Conservation (phyloP, 176 grass and related monocot species). For the Tillandsia leiboldiana region DNA sequence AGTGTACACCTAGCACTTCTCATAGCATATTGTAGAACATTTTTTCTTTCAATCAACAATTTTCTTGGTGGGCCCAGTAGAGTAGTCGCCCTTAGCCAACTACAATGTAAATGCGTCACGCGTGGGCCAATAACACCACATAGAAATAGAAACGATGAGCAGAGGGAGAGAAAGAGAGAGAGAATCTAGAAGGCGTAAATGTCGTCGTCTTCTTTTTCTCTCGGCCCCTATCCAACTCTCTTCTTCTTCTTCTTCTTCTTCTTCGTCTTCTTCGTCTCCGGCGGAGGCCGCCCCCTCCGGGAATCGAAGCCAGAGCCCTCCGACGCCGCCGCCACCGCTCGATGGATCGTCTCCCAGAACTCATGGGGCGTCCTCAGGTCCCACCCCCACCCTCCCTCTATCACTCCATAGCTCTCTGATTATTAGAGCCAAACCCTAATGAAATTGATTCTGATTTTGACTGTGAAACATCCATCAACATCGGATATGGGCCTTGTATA, state of each 20-base stretch:
- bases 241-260: conserved; percentile 16
- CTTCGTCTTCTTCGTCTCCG: conserved; percentile 10
- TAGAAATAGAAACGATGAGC: not conserved
- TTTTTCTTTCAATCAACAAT: too few relatives aligned
- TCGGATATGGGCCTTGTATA: too few relatives aligned
- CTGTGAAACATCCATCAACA: too few relatives aligned
- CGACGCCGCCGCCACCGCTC: conserved; percentile 52
- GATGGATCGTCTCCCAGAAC: conserved; percentile 76
- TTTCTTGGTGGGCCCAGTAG: too few relatives aligned
- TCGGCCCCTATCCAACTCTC: not conserved
- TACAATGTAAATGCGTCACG: too few relatives aligned
- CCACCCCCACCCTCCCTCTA: not conserved
- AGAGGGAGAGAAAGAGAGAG: not conserved
- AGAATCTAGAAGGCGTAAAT: not conserved
- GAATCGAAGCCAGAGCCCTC: conserved; percentile 45
- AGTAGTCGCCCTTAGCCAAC: too few relatives aligned
- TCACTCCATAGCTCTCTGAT: not conserved
- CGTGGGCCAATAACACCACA: too few relatives aligned
- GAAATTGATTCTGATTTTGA: not conserved
- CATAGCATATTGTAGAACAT: too few relatives aligned
- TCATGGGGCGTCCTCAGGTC: conserved; percentile 95
- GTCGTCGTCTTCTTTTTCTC: not conserved
- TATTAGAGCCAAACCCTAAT: not conserved
- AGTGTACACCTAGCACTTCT: too few relatives aligned
- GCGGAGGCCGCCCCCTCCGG: conserved; percentile 22